A percentile compares a stretch with the other conserved stretches of the same genome.
phyloP scores from a whole-genome alignment of 495 filamentous ascomycete species.

The Stereocaulon alpinum region DNA sequence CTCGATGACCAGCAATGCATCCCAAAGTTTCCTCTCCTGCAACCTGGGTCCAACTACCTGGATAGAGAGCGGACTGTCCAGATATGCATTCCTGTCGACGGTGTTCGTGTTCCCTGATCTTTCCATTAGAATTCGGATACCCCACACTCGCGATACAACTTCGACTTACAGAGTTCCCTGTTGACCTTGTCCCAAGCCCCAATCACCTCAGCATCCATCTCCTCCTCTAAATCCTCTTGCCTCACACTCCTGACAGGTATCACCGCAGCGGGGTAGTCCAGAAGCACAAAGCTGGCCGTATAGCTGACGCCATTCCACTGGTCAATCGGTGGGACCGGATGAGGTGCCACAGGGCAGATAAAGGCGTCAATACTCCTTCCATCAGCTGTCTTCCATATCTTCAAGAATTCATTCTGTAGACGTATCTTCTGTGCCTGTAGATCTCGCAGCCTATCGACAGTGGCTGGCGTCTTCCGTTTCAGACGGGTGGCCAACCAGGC shows the following conservation, averaged over 20 bases:
- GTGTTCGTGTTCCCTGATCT: slow-evolving; percentile 32
- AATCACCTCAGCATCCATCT: slow-evolving; percentile 33
- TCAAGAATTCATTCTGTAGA: slow-evolving; percentile 45
- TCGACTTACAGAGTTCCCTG: slow-evolving; percentile 37
- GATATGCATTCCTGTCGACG: slow-evolving; percentile 44
- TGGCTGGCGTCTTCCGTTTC: slow-evolving; percentile 31
- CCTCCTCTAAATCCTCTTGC: slow-evolving; percentile 39
- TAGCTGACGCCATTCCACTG: slow-evolving; percentile 52
- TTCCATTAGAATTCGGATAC: no score
- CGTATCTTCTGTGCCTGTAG: slow-evolving; percentile 39
- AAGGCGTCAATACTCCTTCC: slow-evolving; percentile 42
- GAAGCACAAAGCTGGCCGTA: slow-evolving; percentile 47
- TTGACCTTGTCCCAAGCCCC: slow-evolving; percentile 54
- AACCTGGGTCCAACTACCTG: slow-evolving; percentile 52
- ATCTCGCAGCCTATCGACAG: slow-evolving; percentile 35
- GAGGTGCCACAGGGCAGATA: slow-evolving; percentile 46
- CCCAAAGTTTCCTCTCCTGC: slow-evolving; percentile 46
- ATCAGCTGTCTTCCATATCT: slow-evolving; percentile 38
- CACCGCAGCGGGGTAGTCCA: slow-evolving; percentile 52
- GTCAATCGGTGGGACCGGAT: slow-evolving; percentile 55
- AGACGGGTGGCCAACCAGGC: slow-evolving; percentile 46
- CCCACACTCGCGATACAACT: no score
- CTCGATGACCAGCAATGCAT: slow-evolving; percentile 46
- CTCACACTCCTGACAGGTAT: slow-evolving; percentile 43
- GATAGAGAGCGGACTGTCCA: slow-evolving; percentile 45